Percentiles rank a stretch among this genome's conserved stretches.
Evolutionary conservation across 345 rosid genomes (phyloP).

Genomic region (Anastatica hierochuntica): DNA sequence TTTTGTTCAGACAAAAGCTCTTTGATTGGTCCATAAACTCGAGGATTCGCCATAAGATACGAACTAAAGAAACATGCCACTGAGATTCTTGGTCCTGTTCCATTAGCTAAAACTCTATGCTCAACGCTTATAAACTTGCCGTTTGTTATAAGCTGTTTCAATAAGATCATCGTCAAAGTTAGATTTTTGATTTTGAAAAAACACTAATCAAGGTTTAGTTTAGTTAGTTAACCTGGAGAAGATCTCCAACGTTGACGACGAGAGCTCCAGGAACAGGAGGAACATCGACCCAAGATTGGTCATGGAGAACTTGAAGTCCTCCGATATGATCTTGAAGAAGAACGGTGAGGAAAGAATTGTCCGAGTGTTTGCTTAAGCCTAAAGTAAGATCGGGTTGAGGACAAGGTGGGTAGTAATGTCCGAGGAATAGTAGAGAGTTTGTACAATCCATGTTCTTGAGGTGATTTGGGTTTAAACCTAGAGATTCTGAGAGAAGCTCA

Average conservation of each 20-base stretch:
- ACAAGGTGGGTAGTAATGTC: conserved; percentile 50
- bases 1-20: conserved; percentile 29
- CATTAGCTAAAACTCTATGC: conserved; percentile 37
- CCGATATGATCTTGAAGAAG: conserved; percentile 57
- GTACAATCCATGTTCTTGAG: conserved; percentile 35
- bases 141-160: conserved; percentile 35
- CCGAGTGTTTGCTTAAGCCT: conserved; percentile 40
- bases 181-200: too few species aligned
- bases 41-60: conserved; percentile 13
- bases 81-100: conserved; percentile 29
- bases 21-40: conserved; percentile 29
- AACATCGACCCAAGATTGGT: conserved; percentile 42
- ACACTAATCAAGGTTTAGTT: neutral
- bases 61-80: conserved; percentile 25
- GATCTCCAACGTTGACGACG: conserved; percentile 49
- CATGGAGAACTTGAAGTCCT: conserved; percentile 49
- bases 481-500: conserved; percentile 47
- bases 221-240: conserved; percentile 38
- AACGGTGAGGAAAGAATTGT: conserved; percentile 39
- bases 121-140: conserved; percentile 40
- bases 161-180: neutral
- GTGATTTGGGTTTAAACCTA: conserved; percentile 36
- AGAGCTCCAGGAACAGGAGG: conserved; percentile 46
- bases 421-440: conserved; percentile 24
- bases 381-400: conserved; percentile 46